Evolutionary conservation across 139 green algal species (phyloP), one percentile per base, ranked within the genome.

Genomic region (Yamagishiella unicocca): DNA sequence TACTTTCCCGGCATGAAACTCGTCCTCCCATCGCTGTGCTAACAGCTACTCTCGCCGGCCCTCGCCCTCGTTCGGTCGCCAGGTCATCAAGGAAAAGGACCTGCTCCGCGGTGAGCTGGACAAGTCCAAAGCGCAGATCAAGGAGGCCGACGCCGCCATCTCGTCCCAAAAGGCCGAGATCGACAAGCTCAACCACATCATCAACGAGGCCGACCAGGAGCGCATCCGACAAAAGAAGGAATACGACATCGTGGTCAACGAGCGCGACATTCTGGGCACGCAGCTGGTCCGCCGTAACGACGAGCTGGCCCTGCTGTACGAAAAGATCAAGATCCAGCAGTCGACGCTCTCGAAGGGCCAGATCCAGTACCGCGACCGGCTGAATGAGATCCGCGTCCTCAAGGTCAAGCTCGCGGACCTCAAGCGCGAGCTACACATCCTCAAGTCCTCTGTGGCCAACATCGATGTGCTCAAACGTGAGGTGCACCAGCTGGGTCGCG

Each of bases 261-360:
- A 98, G 90, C 91, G 97, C 19, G 97, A 98, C 84, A 96, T 98
- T 71, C 91, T 98, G 55, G 95, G 95, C 31, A 97, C 92, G 33
- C 94, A 96, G 90, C 93, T 99, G 66, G 95, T 98, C 55, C 93
- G 95, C 8, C 94, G 97, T 46, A 98, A 99, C 80, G 96, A 99
- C 84, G 97, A 99, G 93, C 91, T 98, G 42, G 96, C 95, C 29
- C 92, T 98, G 90, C 93, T 98, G 71, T 98, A 99, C 83, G 96
- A 98, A 88, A 99, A 99, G 90, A 96, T 98, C 92, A 97, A 97
- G 90, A 96, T 99, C 74, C 97, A 98, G 94, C 92, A 97, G 73
- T 94, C 74, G 72, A 96, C 95, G 27, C 93, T 99, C 43, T 88
- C 87, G 77, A 96, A 96, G 90, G 97, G 96, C 14, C 94, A 97